Evolutionary conservation across 1,284 basidiomycete genomes (phyloP), one percentile per base, ranked within the genome.

Genomic region (Ustilago lituana): DNA sequence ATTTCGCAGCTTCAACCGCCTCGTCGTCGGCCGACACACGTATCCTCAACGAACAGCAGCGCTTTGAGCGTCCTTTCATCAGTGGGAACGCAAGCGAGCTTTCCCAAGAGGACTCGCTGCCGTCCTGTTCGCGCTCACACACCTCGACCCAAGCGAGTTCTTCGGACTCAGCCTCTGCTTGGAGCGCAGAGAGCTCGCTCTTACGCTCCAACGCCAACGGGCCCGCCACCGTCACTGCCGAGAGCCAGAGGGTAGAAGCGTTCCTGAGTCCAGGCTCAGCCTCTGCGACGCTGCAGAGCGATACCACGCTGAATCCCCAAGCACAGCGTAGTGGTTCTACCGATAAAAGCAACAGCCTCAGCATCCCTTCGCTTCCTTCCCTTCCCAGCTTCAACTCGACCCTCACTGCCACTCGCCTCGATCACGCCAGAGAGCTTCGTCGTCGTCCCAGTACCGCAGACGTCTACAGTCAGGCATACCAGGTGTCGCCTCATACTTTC

Each of bases 371-470:
- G 12, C 44, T 58, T 7, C 58, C 54, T 9, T 67, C 64, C 20
- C 17, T 63, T 9, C 49, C 53, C 6, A 58, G 54, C 50, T 61
- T 62, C 54, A 54, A 58, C 27, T 68, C 65, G 19, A 36, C 49
- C 3, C 39, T 58, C 35, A 68, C 65, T 12, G 50, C 53, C 10
- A 68, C 49, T 4, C 36, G 27, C 1, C 24, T 39, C 24, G 31
- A 47, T 14, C 10, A n/a, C 12, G 12, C 22, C 11, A 37, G 49
- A 22, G 36, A 52, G 2, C 15, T 57, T 17, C 50, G 51, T 40
- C 58, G 54, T 15, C 65, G 65, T 23, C 65, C 65, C 19, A 68
- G 65, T 22, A 68, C 65, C 5, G 65, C 65, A 20, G 65, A 68
- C 46, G 65, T 68, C 26, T 68, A 62, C 41, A 58, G 58, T 17